Base-by-base conservation (phyloP, 2,329 filamentous ascomycete species). In the Microsporum canis region DNA sequence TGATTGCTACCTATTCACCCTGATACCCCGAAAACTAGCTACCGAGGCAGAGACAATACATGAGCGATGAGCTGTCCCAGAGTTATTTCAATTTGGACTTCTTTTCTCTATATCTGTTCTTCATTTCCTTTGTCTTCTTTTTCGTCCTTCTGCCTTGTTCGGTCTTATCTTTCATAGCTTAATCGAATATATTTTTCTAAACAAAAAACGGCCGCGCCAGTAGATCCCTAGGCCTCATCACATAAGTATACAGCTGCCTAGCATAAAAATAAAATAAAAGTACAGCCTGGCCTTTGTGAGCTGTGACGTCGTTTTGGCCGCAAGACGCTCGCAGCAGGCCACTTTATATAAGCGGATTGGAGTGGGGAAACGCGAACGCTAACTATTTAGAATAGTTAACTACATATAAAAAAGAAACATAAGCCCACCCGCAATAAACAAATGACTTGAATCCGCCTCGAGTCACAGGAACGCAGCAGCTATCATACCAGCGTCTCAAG, bases 401-500 rank as follows among this genome's bases (percentile, higher is more conserved):
- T 31, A 8, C 51, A 31, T 31, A 36, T 14, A 14, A 43, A 43
- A 43, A 43, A 43, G 14, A n/a, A 43, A 43, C 12, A 34, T 36
- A 33, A 12, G 10, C 12, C n/a, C 31, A 34, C 33, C 33, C 33
- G 51, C 51, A 55, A 12, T 55, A 55, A 55, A 55, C 51, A 55
- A 55, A 36, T 55, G 51, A 55, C 51, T n/a, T 29, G 51, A 23
- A 33, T 14, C 45, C 33, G n/a, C 31, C 51, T 14, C 29, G 45
- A 36, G 51, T 55, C 51, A 55, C 51, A 55, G 33, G 51, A 55
- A 55, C 51, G 8, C 29, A 55, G 51, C 51, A 55, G 51, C 51
- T 55, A 55, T 14, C 29, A 55, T 55, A 55, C 31, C 29, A 55
- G n/a, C 51, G 2, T 36, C 51, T 8, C 31, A 55, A 55, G 51